These are phyloP conservation scores for Antitrichia curtipendula DNA, from an alignment of 225 moss, liverwort and hornwort genomes.

Conservation along the genomic window DNA sequence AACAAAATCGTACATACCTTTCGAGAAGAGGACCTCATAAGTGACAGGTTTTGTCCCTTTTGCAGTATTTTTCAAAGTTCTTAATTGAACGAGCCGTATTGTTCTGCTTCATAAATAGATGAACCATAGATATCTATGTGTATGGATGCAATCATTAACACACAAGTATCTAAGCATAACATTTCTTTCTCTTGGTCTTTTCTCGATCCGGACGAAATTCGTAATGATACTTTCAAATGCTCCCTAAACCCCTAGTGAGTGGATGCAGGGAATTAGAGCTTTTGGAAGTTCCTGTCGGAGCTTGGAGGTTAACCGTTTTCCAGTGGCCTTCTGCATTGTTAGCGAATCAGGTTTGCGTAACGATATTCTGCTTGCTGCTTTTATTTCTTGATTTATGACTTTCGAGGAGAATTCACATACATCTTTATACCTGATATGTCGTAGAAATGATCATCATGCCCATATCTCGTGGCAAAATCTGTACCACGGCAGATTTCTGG, in stretches of 20 bases:
- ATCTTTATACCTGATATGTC: not conserved
- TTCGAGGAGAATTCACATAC: not conserved
- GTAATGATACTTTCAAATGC: not conserved
- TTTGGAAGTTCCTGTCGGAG: slow-evolving; percentile 45
- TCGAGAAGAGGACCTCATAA: slow-evolving; percentile 88
- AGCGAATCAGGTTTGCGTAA: slow-evolving; percentile 61
- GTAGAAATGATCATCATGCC: not conserved
- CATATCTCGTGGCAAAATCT: not conserved
- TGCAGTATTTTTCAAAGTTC: not conserved
- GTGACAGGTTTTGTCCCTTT: slow-evolving; percentile 43
- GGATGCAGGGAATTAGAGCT: slow-evolving; percentile 34
- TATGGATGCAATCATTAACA: not conserved
- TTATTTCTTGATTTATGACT: not conserved
- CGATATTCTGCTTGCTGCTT: not conserved
- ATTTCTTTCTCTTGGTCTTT: not conserved
- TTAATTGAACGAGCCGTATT: not conserved
- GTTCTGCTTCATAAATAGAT: not conserved
- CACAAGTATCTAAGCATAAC: not conserved
- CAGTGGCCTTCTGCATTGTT: slow-evolving; percentile 83
- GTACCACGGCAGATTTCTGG: not conserved
- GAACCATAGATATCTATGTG: not conserved
- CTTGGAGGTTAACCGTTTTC: slow-evolving; percentile 66
- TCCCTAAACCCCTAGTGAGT: not conserved
- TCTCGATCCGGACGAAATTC: not conserved
- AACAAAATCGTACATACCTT: slow-evolving; percentile 68